Percentiles rank a stretch among this genome's conserved stretches.
These are phyloP conservation scores for Hypoxylon subgilvum DNA, from an alignment of 495 filamentous ascomycete genomes.

Conservation along the genomic window DNA sequence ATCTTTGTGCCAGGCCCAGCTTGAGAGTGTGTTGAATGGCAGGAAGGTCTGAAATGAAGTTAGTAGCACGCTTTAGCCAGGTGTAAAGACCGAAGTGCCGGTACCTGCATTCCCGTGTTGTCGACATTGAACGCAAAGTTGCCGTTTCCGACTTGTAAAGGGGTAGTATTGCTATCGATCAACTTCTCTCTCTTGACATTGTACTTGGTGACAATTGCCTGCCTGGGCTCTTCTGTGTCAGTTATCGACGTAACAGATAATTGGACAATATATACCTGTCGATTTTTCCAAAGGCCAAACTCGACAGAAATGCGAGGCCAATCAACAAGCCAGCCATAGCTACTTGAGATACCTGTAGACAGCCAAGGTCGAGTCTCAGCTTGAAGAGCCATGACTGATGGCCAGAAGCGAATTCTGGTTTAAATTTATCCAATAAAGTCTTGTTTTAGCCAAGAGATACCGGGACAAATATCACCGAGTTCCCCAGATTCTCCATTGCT, in stretches of 20 bases:
- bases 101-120: conserved; percentile 54
- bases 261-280: conserved; percentile 12
- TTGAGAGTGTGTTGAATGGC: conserved; percentile 56
- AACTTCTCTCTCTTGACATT: conserved; percentile 23
- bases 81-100: neutral
- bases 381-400: neutral
- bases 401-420: neutral
- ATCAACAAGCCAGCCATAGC: conserved; percentile 11
- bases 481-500: neutral
- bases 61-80: neutral
- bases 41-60: conserved; percentile 52
- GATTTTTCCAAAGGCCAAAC: conserved; percentile 17
- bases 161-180: conserved; percentile 46
- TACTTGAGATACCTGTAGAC: neutral
- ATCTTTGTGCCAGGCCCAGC: conserved; percentile 55
- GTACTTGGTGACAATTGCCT: conserved; percentile 18
- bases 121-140: conserved; percentile 64
- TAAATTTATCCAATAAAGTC: neutral
- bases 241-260: neutral
- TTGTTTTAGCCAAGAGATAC: neutral
- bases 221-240: conserved; percentile 3
- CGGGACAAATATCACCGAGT: conserved; percentile 21
- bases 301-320: conserved; percentile 2
- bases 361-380: neutral
- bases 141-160: conserved; percentile 61